phyloP scores from a whole-genome alignment of 2,329 filamentous ascomycete genomes.

The Shiraia sp. region DNA sequence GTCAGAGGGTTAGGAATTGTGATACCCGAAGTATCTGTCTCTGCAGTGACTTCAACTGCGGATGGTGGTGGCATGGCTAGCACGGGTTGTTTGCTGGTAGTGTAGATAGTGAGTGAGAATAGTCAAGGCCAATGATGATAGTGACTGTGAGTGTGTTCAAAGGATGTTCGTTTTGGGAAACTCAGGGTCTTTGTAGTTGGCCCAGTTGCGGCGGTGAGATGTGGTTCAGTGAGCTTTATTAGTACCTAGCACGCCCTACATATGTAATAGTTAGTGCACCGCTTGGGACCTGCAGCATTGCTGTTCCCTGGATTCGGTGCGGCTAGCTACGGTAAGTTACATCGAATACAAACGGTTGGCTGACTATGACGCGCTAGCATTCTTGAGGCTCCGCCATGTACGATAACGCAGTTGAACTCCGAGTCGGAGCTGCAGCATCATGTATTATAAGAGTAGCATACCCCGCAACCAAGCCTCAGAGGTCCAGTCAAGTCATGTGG shows the following conservation, averaged over 20 bases:
- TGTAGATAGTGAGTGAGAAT: neutral
- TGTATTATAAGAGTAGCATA: constrained; percentile 5
- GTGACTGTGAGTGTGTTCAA: too few species aligned
- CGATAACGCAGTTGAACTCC: constrained; percentile 15
- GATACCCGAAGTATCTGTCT: constrained; percentile 53
- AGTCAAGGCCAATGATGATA: too few species aligned
- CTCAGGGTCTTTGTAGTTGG: neutral
- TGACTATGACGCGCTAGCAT: constrained; percentile 10
- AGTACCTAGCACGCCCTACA: constrained; percentile 28
- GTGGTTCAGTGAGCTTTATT: constrained; percentile 1
- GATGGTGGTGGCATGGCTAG: constrained; percentile 37
- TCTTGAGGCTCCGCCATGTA: neutral
- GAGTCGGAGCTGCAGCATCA: neutral
- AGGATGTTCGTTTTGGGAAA: neutral
- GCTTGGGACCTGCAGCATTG: constrained; percentile 20
- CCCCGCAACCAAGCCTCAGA: too few species aligned
- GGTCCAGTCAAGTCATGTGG: too few species aligned
- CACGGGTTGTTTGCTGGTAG: neutral
- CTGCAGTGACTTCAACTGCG: constrained; percentile 48
- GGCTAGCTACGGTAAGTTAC: constrained; percentile 40
- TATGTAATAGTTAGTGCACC: constrained; percentile 25
- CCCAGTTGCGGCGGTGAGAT: too few species aligned
- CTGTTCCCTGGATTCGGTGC: constrained; percentile 25
- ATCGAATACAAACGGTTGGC: constrained; percentile 19
- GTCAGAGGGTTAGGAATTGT: constrained; percentile 59